Base-by-base conservation (phyloP, 116 monocot species). In the Phalaenopsis hybrid region DNA sequence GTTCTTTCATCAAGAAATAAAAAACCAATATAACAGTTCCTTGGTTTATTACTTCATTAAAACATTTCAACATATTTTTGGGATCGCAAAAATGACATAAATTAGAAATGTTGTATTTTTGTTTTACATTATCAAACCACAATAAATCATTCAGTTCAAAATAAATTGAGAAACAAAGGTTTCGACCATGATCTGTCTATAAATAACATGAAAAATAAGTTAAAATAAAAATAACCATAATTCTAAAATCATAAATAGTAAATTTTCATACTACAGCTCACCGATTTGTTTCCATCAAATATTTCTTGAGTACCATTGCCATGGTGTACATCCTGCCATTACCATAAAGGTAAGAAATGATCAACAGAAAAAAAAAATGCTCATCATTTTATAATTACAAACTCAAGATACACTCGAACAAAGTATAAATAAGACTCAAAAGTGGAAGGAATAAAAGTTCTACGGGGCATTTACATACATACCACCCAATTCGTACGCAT, bases 241-340 rank as follows among this genome's bases (percentile, higher is more conserved):
- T 70, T 70, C 25, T 70, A 17, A 74, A 15, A 44, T 5, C 16
- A 74, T 18, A 69, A 69, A 11, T 69, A 33, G 69, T 3, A 16
- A 43, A 74, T 44, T 70, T 34, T 74, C 74, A 75, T 44, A 77
- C 13, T 48, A 77, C 51, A 28, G 77, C 97, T 91, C 85, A 97
- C 97, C 75, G 94, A 85, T 86, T 90, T 95, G 78, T 91, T 89
- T 79, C 84, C 82, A 10, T 93, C 92, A 89, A 99, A 99, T 88
- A 99, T 99, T 61, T 99, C 99, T 81, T 95, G 99, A 80, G 99
- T 99, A 41, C 99, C 99, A 92, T 99, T 99, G 46, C 99, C 99
- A 85, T 99, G 99, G 77, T 99, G 99, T n/a, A 99, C 99, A 91
- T 99, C 99, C 95, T 95, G 84, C 79, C 85, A 75, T 34, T 51